Evolutionary conservation across 306 rosid genomes (phyloP).

Genomic region (Fragaria nilgerrensis): DNA sequence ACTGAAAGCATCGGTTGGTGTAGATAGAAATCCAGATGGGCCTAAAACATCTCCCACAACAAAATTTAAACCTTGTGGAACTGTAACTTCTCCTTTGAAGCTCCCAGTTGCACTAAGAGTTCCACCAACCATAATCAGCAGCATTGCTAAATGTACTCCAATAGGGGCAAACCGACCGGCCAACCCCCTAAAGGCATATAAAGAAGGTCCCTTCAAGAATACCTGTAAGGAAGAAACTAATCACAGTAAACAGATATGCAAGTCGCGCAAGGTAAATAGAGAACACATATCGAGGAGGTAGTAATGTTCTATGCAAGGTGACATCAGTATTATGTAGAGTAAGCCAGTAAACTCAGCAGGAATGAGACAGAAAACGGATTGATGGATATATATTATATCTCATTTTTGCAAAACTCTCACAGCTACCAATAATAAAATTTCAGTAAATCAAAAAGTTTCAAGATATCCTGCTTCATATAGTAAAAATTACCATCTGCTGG

Average conservation of each 20-base stretch:
- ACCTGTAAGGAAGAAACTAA: conserved; percentile 48
- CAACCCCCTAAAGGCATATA: conserved; percentile 87
- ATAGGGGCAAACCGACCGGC: conserved; percentile 93
- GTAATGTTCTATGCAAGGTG: not conserved
- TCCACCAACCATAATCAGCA: conserved; percentile 91
- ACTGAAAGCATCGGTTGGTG: conserved; percentile 73
- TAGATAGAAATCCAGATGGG: conserved; percentile 80
- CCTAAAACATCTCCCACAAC: conserved; percentile 86
- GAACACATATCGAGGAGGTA: not conserved
- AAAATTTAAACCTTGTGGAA: conserved; percentile 94
- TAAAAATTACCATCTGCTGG: not conserved
- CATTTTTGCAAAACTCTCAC: not conserved
- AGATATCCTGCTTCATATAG: not conserved
- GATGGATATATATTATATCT: not conserved
- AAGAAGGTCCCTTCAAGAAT: conserved; percentile 75
- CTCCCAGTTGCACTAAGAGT: conserved; percentile 91
- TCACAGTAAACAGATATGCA: conserved; percentile 13
- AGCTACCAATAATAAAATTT: not conserved
- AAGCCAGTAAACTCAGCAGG: conserved; percentile 44
- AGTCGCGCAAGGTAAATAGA: too few relatives aligned
- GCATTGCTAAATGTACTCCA: conserved; percentile 91
- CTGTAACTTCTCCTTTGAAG: conserved; percentile 91
- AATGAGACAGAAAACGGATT: not conserved
- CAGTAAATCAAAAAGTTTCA: not conserved
- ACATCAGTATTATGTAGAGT: not conserved